phyloP scores from a whole-genome alignment of 192 early-diverging fungal species.

The Coemansia sp. region DNA sequence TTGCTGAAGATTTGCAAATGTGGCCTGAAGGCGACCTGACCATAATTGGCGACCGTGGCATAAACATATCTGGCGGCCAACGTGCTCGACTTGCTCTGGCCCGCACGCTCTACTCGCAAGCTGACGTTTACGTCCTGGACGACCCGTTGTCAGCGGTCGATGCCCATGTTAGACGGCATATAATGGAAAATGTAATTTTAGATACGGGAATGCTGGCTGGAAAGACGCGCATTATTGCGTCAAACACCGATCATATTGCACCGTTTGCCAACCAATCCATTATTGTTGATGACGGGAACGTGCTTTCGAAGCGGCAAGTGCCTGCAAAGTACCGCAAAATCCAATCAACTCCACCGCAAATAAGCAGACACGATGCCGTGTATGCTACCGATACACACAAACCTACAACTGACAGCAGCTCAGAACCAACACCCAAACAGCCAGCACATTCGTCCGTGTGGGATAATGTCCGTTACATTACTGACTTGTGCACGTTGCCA shows the following conservation, averaged over 20 bases:
- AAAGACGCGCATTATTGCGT: conserved; percentile 52
- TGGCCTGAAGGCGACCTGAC: conserved; percentile 66
- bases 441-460: neutral
- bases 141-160: conserved; percentile 75
- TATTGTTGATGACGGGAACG: conserved; percentile 19
- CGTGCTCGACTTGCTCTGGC: conserved; percentile 66
- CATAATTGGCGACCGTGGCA: conserved; percentile 68
- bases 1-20: conserved; percentile 63
- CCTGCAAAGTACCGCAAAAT: conserved; percentile 32
- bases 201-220: conserved; percentile 54
- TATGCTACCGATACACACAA: neutral
- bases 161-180: conserved; percentile 61
- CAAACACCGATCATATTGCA: conserved; percentile 28
- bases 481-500: neutral
- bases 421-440: neutral
- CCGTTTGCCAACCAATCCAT: conserved; percentile 23
- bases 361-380: neutral
- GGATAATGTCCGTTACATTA: neutral
- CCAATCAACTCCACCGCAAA: too few relatives aligned
- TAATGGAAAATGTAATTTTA: conserved; percentile 61
- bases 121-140: conserved; percentile 70
- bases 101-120: conserved; percentile 63
- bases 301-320: conserved; percentile 45
- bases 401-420: neutral
- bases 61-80: conserved; percentile 75